Percentiles rank a stretch among this genome's conserved stretches.
Conservation (phyloP, 805 yeast genomes). For the Nakazawaea ambrosiae region DNA sequence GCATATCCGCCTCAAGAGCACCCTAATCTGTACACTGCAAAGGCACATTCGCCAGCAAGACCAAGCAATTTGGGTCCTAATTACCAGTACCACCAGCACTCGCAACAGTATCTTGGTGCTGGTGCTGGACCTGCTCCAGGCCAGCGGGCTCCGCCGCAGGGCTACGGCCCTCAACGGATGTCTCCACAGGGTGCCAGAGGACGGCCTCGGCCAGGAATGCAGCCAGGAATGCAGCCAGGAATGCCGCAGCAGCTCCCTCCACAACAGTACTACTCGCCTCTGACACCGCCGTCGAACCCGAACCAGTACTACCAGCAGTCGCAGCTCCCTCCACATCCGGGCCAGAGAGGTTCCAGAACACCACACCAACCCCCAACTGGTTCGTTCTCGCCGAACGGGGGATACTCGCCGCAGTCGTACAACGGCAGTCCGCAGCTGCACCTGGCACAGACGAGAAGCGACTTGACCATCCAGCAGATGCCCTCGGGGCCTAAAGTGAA, state of each 20-base stretch:
- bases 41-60: constrained; percentile 8
- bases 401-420: neutral
- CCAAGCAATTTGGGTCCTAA: constrained; percentile 10
- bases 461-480: constrained; percentile 9
- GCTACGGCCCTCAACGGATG: neutral
- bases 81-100: constrained; percentile 3
- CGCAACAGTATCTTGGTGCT: constrained; percentile 1
- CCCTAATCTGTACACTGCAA: neutral
- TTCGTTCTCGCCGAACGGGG: neutral
- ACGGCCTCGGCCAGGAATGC: neutral
- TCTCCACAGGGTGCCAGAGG: neutral
- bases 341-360: constrained; percentile 1
- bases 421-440: neutral
- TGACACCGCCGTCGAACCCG: neutral
- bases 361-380: constrained; percentile 6
- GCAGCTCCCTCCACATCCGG: neutral
- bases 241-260: constrained; percentile 3
- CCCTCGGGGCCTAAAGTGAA: constrained; percentile 8
- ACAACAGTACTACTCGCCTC: neutral
- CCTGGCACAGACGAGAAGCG: constrained; percentile 4
- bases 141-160: no score
- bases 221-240: neutral
- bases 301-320: constrained; percentile 5
- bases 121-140: neutral
- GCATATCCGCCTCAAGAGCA: constrained; percentile 4